Evolutionary conservation across 2,329 filamentous ascomycete genomes (phyloP).

Genomic region (Aspergillus clavatus): DNA sequence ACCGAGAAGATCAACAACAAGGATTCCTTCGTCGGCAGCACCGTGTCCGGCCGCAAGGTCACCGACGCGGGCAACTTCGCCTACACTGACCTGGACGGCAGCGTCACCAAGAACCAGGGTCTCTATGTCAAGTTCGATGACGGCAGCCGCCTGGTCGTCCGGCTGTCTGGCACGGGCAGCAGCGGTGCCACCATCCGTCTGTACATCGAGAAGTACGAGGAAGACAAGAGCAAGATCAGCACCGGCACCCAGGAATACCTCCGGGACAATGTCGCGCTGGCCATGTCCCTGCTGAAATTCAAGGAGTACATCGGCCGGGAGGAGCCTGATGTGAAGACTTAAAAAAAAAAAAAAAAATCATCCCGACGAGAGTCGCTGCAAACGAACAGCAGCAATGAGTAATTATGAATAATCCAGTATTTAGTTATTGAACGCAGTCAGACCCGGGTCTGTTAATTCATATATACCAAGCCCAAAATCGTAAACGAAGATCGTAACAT

Average conservation of each 20-base stretch:
- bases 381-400: conserved; percentile 1
- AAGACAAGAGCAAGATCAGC: conserved; percentile 70
- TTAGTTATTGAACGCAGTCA: no score
- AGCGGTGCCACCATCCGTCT: conserved; percentile 94
- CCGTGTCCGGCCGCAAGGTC: conserved; percentile 76
- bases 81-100: conserved; percentile 97
- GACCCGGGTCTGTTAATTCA: not conserved
- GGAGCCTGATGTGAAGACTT: conserved; percentile 96
- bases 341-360: conserved; percentile 22
- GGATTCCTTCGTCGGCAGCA: conserved; percentile 75
- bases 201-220: conserved; percentile 94
- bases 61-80: conserved; percentile 91
- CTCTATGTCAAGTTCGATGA: conserved; percentile 92
- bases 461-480: no score
- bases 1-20: conserved; percentile 69
- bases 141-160: conserved; percentile 89
- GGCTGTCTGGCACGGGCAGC: conserved; percentile 89
- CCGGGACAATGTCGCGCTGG: conserved; percentile 80
- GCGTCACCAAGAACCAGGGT: conserved; percentile 91
- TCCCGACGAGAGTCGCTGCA: not conserved
- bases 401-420: no score
- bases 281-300: conserved; percentile 80
- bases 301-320: conserved; percentile 89
- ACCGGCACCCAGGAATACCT: conserved; percentile 90
- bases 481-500: not conserved